phyloP scores from a whole-genome alignment of 2,329 filamentous ascomycete species.

The Tolypocladium inflatum region DNA sequence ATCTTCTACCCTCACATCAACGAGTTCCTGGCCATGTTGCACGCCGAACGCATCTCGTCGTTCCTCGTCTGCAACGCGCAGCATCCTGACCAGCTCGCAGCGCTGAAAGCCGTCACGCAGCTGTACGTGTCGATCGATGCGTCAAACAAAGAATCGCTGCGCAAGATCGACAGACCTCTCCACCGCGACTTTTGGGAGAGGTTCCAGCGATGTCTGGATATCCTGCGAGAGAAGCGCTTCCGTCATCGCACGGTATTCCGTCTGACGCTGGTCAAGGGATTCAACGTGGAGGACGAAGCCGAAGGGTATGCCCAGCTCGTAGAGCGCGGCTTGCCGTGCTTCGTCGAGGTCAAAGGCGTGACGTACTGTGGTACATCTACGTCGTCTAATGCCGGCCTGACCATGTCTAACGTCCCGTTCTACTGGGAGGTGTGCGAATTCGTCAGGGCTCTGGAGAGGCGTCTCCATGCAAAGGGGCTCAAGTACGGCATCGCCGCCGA shows the following conservation, averaged over 20 bases:
- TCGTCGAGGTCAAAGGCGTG: slow-evolving; percentile 93
- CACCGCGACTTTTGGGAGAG: slow-evolving; percentile 98
- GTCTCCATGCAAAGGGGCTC: slow-evolving; percentile 60
- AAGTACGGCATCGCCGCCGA: slow-evolving; percentile 88
- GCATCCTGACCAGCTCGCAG: slow-evolving; percentile 81
- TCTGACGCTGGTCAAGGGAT: slow-evolving; percentile 91
- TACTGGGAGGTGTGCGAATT: slow-evolving; percentile 85
- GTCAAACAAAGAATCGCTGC: slow-evolving; percentile 76
- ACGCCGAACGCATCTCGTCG: slow-evolving; percentile 77
- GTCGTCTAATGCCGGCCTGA: slow-evolving; percentile 73
- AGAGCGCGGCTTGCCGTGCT: slow-evolving; percentile 76
- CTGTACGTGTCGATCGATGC: slow-evolving; percentile 96
- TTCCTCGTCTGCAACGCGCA: slow-evolving; percentile 97
- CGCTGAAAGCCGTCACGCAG: slow-evolving; percentile 80
- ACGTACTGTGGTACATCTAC: slow-evolving; percentile 92
- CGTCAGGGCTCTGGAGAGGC: slow-evolving; percentile 62
- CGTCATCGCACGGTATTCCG: slow-evolving; percentile 89
- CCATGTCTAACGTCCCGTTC: slow-evolving; percentile 96
- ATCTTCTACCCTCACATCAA: slow-evolving; percentile 99
- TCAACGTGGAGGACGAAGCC: slow-evolving; percentile 92
- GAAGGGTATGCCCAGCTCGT: slow-evolving; percentile 85
- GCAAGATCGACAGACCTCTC: slow-evolving; percentile 82
- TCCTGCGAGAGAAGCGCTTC: slow-evolving; percentile 73
- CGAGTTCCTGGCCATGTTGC: slow-evolving; percentile 75
- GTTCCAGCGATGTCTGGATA: slow-evolving; percentile 83